Conservation (phyloP, 129 eudicot genomes). For the carrot (Daucus carota) region DH1_v3.0 NC_030383.2:3195001-3195500, state of each 20-base stretch:
- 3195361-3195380: constrained; percentile 43
- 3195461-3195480: constrained; percentile 36
- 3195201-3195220: not conserved
- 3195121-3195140: constrained; percentile 24
- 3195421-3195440: constrained; percentile 14
- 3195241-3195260: constrained; percentile 32
- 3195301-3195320: constrained; percentile 20
- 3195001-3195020: constrained; percentile 12
- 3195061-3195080: constrained; percentile 8
- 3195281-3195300: constrained; percentile 61
- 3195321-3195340: constrained; percentile 21
- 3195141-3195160: constrained; percentile 33
- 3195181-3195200: constrained; percentile 10
- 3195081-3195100: constrained; percentile 4
- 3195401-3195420: constrained; percentile 54
- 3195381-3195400: constrained; percentile 45
- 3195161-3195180: constrained; percentile 17
- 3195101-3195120: constrained; percentile 20
- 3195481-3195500: not conserved
- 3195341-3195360: constrained; percentile 49
- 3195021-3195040: constrained; percentile 21
- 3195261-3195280: constrained; percentile 26
- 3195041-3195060: constrained; percentile 52
- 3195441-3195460: constrained; percentile 23
- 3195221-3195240: constrained; percentile 10